Base-by-base conservation (phyloP, 164 flowering plant genomes). In the Annona squamosa region DNA sequence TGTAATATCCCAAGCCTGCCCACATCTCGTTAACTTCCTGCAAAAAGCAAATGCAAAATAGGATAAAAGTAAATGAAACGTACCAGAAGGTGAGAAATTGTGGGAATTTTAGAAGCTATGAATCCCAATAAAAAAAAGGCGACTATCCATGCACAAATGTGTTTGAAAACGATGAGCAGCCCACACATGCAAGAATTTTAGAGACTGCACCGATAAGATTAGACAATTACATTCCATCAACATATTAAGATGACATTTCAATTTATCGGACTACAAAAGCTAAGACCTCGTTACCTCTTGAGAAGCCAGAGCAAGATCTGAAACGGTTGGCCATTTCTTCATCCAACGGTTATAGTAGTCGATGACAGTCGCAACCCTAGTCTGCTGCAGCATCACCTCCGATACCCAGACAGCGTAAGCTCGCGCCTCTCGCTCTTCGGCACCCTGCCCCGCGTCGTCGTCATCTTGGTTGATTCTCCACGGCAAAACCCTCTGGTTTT, bases 341-440 rank as follows among this genome's bases (percentile, higher is more conserved):
- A 91, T 92, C 99, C 99, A 95, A 37, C 98, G 88, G 81, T 88
- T 3, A 90, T 97, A 74, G 92, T 88, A 69, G 82, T 81, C 83
- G 88, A 97, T 41, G 19, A 72, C 75, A 4, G 75, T 72, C 48
- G 61, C 52, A 48, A 72, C 75, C 75, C 68, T 83, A 10, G 99
- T 95, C 73, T 95, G 99, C 82, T 95, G 99, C 73, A 95, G 85
- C 99, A 95, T 95, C 41, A 95, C 85, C 73, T 95, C 99, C 0
- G 99, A 95, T 3, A 95, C 98, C 98, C 99, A 92, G n/a, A 95
- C 94, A 1, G 84, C 97, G 79, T 95, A 95, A 26, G 96, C 99
- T 42, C 74, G 66, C 46, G 7, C 19, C 48, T 52, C 59, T n/a
- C 63, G 41, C 62, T 48, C 56, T 52, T 71, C 63, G 10, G 68